Conservation (phyloP, 192 early-diverging fungal genomes). For the Funneliformis mosseae region DNA sequence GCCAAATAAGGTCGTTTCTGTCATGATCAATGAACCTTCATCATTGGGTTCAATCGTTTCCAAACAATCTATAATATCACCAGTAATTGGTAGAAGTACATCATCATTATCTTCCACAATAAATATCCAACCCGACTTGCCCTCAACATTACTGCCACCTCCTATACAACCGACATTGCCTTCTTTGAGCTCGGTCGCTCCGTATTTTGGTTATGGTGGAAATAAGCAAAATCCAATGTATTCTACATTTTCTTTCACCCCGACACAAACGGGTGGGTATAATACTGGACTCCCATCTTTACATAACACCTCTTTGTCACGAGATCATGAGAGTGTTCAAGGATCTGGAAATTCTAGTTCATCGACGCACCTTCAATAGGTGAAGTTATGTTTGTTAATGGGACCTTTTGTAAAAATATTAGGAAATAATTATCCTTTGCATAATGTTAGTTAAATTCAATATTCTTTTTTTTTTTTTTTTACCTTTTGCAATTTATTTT, state of each 20-base stretch:
- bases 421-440: not conserved
- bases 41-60: not conserved
- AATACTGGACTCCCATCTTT: not conserved
- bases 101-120: no score
- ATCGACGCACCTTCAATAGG: not conserved
- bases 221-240: not conserved
- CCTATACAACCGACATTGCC: constrained; percentile 10
- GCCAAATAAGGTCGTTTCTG: not conserved
- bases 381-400: not conserved
- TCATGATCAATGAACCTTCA: not conserved
- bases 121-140: not conserved
- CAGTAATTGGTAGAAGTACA: not conserved
- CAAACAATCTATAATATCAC: not conserved
- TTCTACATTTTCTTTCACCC: no score
- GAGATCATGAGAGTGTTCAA: not conserved
- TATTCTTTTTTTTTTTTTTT: no score
- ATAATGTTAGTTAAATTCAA: no score
- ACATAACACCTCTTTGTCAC: not conserved
- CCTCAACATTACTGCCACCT: not conserved
- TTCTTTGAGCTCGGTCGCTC: constrained; percentile 11
- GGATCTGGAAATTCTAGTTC: not conserved
- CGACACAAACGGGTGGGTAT: not conserved
- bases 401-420: not conserved
- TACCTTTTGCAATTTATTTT: no score
- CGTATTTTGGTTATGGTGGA: not conserved